These are phyloP conservation scores for Penicillium capsulatum DNA, from an alignment of 2,329 filamentous ascomycete genomes.

Conservation along the genomic window DNA sequence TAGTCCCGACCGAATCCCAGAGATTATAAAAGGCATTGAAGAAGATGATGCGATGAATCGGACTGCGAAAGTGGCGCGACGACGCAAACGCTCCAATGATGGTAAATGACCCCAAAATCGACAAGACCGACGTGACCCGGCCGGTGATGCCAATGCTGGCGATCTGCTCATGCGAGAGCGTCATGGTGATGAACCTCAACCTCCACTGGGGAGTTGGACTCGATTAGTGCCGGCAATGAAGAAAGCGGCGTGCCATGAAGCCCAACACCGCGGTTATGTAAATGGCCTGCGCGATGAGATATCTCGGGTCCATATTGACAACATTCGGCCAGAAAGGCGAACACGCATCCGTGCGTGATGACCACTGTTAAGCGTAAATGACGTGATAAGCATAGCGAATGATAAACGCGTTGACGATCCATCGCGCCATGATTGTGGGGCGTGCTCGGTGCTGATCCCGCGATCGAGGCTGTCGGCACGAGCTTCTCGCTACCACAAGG, in stretches of 20 bases:
- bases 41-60: constrained; percentile 39
- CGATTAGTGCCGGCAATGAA: not conserved
- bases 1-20: constrained; percentile 38
- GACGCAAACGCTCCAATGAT: constrained; percentile 32
- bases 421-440: too few species aligned
- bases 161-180: constrained; percentile 26
- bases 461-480: too few species aligned
- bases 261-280: not conserved
- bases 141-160: constrained; percentile 27
- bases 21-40: constrained; percentile 39
- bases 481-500: too few species aligned
- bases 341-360: constrained; percentile 5
- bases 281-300: too few species aligned
- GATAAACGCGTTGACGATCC: too few species aligned
- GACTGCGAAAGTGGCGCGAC: constrained; percentile 36
- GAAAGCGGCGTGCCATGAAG: not conserved
- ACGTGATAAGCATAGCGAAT: too few species aligned
- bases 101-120: constrained; percentile 32
- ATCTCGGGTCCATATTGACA: too few species aligned
- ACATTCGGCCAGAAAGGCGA: too few species aligned
- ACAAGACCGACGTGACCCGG: constrained; percentile 31
- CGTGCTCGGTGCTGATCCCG: too few species aligned
- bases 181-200: constrained; percentile 13
- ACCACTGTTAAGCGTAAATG: constrained; percentile 10
- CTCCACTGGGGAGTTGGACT: constrained; percentile 2